Conservation (phyloP, 768 basidiomycete genomes). For the Cubamyces sp. region DNA sequence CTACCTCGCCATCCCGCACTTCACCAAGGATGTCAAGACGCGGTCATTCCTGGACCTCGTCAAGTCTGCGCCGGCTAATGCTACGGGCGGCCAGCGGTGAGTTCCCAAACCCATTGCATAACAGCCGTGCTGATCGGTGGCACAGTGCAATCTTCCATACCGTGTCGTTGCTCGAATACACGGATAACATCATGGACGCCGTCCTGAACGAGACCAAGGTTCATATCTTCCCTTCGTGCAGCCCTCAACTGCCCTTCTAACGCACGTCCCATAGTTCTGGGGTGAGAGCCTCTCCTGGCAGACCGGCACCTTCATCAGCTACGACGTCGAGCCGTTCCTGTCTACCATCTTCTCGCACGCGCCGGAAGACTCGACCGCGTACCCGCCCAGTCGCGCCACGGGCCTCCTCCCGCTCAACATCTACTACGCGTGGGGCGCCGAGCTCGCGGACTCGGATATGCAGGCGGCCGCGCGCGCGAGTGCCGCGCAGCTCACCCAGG, state of each 20-base stretch:
- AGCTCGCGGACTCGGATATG: constrained; percentile 44
- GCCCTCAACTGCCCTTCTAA: not conserved
- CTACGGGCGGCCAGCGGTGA: constrained; percentile 37
- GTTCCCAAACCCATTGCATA: not conserved
- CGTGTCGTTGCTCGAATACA: constrained; percentile 44
- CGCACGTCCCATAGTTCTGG: constrained; percentile 45
- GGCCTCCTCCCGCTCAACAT: constrained; percentile 50
- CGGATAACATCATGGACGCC: constrained; percentile 42
- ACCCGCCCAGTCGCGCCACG: constrained; percentile 45
- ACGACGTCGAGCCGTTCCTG: constrained; percentile 58
- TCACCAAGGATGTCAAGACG: constrained; percentile 44
- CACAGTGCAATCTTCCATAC: constrained; percentile 41
- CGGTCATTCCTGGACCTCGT: constrained; percentile 49
- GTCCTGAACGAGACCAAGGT: constrained; percentile 50
- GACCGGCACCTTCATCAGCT: constrained; percentile 43
- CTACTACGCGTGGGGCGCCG: constrained; percentile 47
- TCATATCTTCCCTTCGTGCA: constrained; percentile 8
- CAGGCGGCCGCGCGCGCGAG: constrained; percentile 44
- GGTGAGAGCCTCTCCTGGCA: constrained; percentile 40
- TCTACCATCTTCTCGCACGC: constrained; percentile 44
- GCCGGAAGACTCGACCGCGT: constrained; percentile 43
- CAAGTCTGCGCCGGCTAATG: constrained; percentile 40
- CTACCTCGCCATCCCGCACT: constrained; percentile 48
- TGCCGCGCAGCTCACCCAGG: constrained; percentile 43
- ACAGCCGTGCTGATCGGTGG: too few species aligned